phyloP scores from a whole-genome alignment of 2,329 filamentous ascomycete species.

The Rhynchosporium agropyri region DNA sequence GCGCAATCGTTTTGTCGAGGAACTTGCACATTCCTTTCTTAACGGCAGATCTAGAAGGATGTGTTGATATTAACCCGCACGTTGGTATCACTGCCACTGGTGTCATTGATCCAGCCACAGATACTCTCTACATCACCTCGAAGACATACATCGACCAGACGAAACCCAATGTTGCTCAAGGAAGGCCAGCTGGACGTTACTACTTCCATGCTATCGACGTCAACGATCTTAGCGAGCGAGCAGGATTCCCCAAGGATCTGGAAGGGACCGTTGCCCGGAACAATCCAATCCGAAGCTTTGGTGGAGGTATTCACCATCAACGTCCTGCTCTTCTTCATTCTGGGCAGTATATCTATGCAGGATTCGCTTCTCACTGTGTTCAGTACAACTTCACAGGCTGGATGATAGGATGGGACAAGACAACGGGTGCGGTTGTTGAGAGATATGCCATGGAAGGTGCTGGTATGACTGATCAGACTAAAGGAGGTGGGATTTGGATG shows the following conservation, averaged over 20 bases:
- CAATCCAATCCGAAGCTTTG: constrained; percentile 50
- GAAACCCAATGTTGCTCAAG: constrained; percentile 43
- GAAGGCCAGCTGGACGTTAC: constrained; percentile 48
- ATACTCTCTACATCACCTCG: constrained; percentile 52
- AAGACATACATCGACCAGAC: constrained; percentile 52
- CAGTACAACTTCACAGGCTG: constrained; percentile 55
- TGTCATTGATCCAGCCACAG: constrained; percentile 53
- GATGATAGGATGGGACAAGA: constrained; percentile 52
- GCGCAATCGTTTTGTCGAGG: constrained; percentile 51
- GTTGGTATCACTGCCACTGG: constrained; percentile 54
- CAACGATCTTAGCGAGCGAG: constrained; percentile 47
- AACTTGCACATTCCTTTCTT: constrained; percentile 54
- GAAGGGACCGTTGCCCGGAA: constrained; percentile 50
- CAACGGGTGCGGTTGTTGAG: constrained; percentile 49
- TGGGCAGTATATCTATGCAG: constrained; percentile 52
- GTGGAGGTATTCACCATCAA: constrained; percentile 52
- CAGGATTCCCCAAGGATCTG: constrained; percentile 48
- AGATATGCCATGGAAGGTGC: constrained; percentile 49
- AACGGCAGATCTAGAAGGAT: constrained; percentile 50
- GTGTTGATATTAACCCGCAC: constrained; percentile 51
- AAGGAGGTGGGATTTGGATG: constrained; percentile 53
- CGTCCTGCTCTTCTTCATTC: constrained; percentile 50
- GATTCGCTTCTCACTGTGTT: constrained; percentile 54
- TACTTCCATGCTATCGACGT: constrained; percentile 51
- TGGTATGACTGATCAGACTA: constrained; percentile 45